Conservation (phyloP, 805 yeast genomes). For the Lipomyces yamanashiensis region DNA sequence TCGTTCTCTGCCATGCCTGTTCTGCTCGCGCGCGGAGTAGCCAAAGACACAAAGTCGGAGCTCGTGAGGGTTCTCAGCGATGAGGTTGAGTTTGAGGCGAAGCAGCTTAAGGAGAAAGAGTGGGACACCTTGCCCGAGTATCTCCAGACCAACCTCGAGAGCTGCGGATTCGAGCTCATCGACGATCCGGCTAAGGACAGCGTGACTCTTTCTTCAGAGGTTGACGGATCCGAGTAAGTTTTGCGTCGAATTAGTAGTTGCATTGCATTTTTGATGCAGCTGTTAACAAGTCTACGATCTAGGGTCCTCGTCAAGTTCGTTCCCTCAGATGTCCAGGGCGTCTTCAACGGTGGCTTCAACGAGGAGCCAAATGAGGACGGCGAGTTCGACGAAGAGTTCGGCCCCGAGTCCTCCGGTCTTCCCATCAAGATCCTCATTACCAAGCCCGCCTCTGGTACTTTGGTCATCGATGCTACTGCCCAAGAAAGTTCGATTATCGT, state of each 20-base stretch:
- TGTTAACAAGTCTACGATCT: neutral
- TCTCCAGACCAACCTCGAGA: slow-evolving; percentile 3
- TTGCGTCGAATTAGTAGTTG: no score
- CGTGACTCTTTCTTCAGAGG: neutral
- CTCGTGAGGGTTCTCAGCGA: slow-evolving; percentile 10
- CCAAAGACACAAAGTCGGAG: neutral
- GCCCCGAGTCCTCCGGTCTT: slow-evolving; percentile 1
- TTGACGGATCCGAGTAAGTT: neutral
- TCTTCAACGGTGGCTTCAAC: neutral
- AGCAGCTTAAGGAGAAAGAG: slow-evolving; percentile 18
- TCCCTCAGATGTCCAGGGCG: slow-evolving; percentile 29
- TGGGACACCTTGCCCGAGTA: slow-evolving; percentile 13
- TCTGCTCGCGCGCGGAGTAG: neutral
- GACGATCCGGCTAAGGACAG: slow-evolving; percentile 11
- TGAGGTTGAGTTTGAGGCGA: slow-evolving; percentile 23
- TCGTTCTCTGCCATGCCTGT: slow-evolving; percentile 15
- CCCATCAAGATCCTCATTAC: slow-evolving; percentile 29
- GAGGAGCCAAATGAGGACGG: slow-evolving; percentile 19
- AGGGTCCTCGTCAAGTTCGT: slow-evolving; percentile 18
- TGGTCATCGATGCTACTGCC: slow-evolving; percentile 18
- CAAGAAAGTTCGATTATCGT: slow-evolving; percentile 6
- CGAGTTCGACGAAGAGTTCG: slow-evolving; percentile 18
- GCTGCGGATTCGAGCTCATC: slow-evolving; percentile 14
- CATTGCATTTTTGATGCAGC: neutral
- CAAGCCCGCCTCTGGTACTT: slow-evolving; percentile 26